phyloP scores from a whole-genome alignment of 768 basidiomycete species.

The Suillus weaverae region DNA sequence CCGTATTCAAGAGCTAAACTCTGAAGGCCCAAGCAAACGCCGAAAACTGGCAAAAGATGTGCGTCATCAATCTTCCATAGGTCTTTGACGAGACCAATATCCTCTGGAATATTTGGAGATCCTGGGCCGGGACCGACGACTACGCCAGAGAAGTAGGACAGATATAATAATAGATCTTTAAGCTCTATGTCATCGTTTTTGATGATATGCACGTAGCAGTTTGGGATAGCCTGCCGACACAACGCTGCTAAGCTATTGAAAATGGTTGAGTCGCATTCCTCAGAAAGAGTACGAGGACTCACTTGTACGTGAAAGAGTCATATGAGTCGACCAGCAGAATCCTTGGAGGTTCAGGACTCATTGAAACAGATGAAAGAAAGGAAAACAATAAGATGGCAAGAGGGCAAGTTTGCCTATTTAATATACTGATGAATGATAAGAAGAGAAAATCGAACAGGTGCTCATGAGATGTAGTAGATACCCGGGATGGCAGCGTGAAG shows the following conservation, averaged over 20 bases:
- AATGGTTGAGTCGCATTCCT: conserved; percentile 5
- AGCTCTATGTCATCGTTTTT: conserved; percentile 66
- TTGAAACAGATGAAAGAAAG: conserved; percentile 14
- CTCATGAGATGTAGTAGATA: conserved; percentile 1
- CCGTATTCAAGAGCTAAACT: conserved; percentile 69
- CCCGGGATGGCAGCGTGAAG: background rate
- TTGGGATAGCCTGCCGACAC: conserved; percentile 61
- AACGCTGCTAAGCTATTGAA: conserved; percentile 65
- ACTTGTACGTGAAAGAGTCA: conserved; percentile 91
- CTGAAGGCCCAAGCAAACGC: conserved; percentile 82
- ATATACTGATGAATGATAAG: background rate
- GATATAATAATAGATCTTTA: conserved; percentile 49
- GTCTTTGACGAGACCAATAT: conserved; percentile 68
- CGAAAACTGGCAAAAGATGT: conserved; percentile 68
- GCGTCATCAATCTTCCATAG: conserved; percentile 63
- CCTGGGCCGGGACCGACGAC: conserved; percentile 82
- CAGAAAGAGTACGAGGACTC: conserved; percentile 26
- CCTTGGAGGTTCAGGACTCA: conserved; percentile 39
- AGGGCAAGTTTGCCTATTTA: background rate
- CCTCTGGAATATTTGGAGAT: conserved; percentile 59
- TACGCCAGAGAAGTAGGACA: conserved; percentile 65
- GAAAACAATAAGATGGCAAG: background rate
- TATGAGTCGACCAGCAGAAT: conserved; percentile 81
- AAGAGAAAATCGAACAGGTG: background rate
- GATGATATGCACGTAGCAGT: conserved; percentile 64